Evolutionary conservation across 305 asterid genomes (phyloP).

Genomic region (Solanum aculeatissimum): DNA sequence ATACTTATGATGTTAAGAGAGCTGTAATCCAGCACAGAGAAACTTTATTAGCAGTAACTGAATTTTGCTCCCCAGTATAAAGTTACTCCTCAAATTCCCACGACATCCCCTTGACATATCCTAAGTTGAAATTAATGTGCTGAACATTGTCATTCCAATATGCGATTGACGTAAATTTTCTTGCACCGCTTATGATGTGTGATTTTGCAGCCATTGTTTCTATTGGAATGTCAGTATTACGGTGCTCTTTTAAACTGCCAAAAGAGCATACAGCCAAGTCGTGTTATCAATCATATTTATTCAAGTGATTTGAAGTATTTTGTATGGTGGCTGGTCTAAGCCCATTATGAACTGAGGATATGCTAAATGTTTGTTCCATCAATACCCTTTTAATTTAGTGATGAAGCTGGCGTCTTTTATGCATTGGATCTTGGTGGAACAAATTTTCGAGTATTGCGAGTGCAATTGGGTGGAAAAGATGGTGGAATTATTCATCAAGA

Average conservation of each 20-base stretch:
- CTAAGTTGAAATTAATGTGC: neutral
- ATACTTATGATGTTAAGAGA: neutral
- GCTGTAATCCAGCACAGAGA: neutral
- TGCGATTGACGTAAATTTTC: too few relatives aligned
- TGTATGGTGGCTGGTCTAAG: neutral
- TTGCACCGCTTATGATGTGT: neutral
- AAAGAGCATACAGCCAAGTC: neutral
- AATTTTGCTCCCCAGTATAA: neutral
- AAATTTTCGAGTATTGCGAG: slow-evolving; percentile 79
- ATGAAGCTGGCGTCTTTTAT: slow-evolving; percentile 78
- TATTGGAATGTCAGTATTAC: neutral
- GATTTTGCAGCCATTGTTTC: neutral
- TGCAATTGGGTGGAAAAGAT: slow-evolving; percentile 64
- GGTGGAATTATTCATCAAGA: slow-evolving; percentile 66
- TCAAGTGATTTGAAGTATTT: neutral
- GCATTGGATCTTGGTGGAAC: slow-evolving; percentile 96
- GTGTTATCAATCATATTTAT: neutral
- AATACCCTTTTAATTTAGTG: slow-evolving; percentile 17
- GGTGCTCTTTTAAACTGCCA: neutral
- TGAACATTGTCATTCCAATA: neutral
- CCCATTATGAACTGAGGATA: neutral
- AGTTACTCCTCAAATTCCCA: neutral
- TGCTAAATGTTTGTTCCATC: neutral
- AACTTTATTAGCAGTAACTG: neutral
- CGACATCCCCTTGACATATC: neutral